A percentile compares a stretch with the other conserved stretches of the same genome.
Conservation (phyloP, 176 grass and related monocot species). For the Tillandsia leiboldiana region DNA sequence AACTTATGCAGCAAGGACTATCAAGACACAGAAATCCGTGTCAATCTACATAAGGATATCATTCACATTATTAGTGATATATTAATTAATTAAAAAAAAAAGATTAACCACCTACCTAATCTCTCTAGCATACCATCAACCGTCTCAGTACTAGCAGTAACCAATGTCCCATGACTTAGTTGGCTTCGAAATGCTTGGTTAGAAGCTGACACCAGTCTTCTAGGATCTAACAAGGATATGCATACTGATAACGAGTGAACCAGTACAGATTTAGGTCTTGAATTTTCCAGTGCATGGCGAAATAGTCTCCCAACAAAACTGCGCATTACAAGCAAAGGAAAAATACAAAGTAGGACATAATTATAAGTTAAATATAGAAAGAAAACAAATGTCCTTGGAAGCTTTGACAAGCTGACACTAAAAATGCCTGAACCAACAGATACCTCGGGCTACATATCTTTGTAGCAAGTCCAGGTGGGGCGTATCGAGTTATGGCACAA, state of each 20-base stretch:
- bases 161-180: constrained; percentile 61
- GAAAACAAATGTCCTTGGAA: not conserved
- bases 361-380: not conserved
- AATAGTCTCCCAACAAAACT: constrained; percentile 88
- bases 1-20: no score
- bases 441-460: constrained; percentile 89
- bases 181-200: constrained; percentile 79
- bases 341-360: not conserved
- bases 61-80: not conserved
- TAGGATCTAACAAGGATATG: constrained; percentile 94
- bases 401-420: constrained; percentile 12
- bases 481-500: constrained; percentile 85
- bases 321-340: not conserved
- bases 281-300: constrained; percentile 68
- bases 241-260: constrained; percentile 84
- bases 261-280: constrained; percentile 88
- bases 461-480: constrained; percentile 72
- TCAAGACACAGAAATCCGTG: not conserved
- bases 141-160: constrained; percentile 85
- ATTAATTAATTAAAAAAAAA: not conserved
- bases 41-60: not conserved
- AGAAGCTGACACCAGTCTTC: constrained; percentile 68
- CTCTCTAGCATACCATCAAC: constrained; percentile 82
- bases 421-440: constrained; percentile 11
- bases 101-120: constrained; percentile 46